Evolutionary conservation across 2,329 filamentous ascomycete genomes (phyloP).

Genomic region (Xylaria sp.): DNA sequence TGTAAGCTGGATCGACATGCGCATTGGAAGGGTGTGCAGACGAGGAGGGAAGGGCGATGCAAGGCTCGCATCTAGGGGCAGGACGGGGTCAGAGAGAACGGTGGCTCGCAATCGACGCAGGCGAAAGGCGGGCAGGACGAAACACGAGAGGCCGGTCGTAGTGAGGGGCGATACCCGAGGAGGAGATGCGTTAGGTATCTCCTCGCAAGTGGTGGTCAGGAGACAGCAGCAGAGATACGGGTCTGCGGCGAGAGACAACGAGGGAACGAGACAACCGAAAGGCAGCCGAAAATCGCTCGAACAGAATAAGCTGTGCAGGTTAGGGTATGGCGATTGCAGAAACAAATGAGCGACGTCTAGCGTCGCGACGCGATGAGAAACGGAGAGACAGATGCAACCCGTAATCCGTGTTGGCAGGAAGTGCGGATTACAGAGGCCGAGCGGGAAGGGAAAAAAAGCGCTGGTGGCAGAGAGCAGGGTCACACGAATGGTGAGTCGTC

Average conservation of each 20-base stretch:
- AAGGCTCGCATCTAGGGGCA: constrained; percentile 7
- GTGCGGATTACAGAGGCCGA: too few species aligned
- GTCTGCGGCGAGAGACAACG: not conserved
- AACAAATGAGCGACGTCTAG: not conserved
- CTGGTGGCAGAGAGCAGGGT: too few species aligned
- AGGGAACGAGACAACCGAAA: not conserved
- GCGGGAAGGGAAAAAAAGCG: too few species aligned
- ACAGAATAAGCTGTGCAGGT: too few species aligned
- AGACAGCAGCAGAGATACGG: not conserved
- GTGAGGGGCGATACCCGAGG: not conserved
- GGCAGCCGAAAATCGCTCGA: too few species aligned
- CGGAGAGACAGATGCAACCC: too few species aligned
- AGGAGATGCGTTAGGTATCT: not conserved
- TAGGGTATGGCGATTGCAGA: not conserved
- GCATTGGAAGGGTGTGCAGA: constrained; percentile 12
- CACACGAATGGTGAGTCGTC: too few species aligned
- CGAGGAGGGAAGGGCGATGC: constrained; percentile 2
- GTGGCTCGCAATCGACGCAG: not conserved
- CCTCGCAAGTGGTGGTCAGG: not conserved
- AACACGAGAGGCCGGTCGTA: not conserved
- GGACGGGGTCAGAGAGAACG: not conserved
- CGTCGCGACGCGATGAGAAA: not conserved
- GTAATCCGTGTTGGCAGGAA: too few species aligned
- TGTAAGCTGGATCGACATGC: constrained; percentile 23
- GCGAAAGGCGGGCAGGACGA: not conserved